These are phyloP conservation scores for Mortierella sp. DNA, from an alignment of 371 early-diverging fungal species.

Conservation along the genomic window DNA sequence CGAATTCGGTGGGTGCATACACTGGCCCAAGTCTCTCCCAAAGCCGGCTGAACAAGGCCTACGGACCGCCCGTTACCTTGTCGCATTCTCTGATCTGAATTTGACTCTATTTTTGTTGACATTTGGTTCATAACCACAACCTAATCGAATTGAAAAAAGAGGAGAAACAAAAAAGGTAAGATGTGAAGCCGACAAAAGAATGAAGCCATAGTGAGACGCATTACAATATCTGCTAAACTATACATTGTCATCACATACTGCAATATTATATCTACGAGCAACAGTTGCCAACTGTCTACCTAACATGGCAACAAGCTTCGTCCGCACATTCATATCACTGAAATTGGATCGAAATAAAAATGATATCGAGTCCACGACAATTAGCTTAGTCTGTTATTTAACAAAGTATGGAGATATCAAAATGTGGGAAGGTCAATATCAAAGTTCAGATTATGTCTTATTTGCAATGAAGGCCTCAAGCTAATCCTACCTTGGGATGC, in stretches of 20 bases:
- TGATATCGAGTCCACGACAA: slow-evolving; percentile 66
- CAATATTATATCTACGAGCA: slow-evolving; percentile 29
- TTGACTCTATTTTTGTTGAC: slow-evolving; percentile 40
- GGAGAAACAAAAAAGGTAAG: too few relatives aligned
- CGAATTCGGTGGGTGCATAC: slow-evolving; percentile 40
- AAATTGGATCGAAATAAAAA: slow-evolving; percentile 67
- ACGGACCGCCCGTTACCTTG: neutral
- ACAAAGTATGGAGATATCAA: too few relatives aligned
- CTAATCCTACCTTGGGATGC: slow-evolving; percentile 25
- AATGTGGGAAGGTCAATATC: too few relatives aligned
- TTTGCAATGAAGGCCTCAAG: neutral
- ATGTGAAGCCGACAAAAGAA: neutral
- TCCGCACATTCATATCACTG: slow-evolving; percentile 50
- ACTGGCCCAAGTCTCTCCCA: slow-evolving; percentile 46
- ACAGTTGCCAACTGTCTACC: slow-evolving; percentile 26
- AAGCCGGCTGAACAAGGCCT: slow-evolving; percentile 31
- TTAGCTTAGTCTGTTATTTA: slow-evolving; percentile 55
- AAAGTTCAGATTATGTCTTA: neutral
- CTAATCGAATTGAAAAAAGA: slow-evolving; percentile 17
- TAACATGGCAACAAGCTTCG: slow-evolving; percentile 31
- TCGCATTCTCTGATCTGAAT: neutral
- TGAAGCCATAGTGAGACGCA: too few relatives aligned
- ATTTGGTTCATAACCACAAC: slow-evolving; percentile 54
- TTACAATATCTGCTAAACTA: too few relatives aligned
- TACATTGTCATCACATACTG: too few relatives aligned